Evolutionary conservation across 2,329 filamentous ascomycete species (phyloP).

Genomic region (Endothia cerciana): DNA sequence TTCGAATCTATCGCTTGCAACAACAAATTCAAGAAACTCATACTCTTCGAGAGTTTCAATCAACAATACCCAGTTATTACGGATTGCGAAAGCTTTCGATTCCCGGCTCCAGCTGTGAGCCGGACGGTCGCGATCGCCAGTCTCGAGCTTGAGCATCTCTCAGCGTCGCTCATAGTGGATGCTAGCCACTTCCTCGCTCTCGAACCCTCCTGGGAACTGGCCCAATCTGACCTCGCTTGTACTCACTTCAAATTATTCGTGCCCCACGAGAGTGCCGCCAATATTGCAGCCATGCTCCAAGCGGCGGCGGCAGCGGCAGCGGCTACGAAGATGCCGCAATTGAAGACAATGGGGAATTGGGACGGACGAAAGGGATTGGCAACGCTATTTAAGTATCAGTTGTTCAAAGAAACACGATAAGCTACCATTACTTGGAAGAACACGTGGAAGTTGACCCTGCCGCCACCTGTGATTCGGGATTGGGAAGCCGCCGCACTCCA

Average conservation of each 20-base stretch:
- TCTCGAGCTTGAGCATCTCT: slow-evolving; percentile 36
- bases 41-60: slow-evolving; percentile 41
- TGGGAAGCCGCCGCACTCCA: slow-evolving; percentile 37
- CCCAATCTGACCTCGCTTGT: slow-evolving; percentile 38
- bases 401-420: slow-evolving; percentile 18
- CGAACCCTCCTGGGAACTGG: slow-evolving; percentile 36
- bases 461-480: slow-evolving; percentile 32
- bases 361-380: slow-evolving; percentile 40
- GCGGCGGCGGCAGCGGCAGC: slow-evolving; percentile 34
- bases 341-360: slow-evolving; percentile 42
- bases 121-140: slow-evolving; percentile 34
- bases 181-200: slow-evolving; percentile 38
- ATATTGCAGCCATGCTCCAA: slow-evolving; percentile 33
- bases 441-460: slow-evolving; percentile 37
- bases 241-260: slow-evolving; percentile 38
- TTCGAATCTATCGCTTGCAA: slow-evolving; percentile 31
- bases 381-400: slow-evolving; percentile 38
- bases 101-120: slow-evolving; percentile 33
- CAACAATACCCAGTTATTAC: slow-evolving; percentile 36
- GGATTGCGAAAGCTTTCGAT: too few relatives aligned
- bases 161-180: slow-evolving; percentile 38
- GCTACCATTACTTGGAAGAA: slow-evolving; percentile 36
- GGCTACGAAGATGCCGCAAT: slow-evolving; percentile 38
- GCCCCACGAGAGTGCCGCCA: slow-evolving; percentile 29
- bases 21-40: slow-evolving; percentile 30